Percentiles rank a stretch among this genome's conserved stretches.
Evolutionary conservation across 495 filamentous ascomycete species (phyloP).

Genomic region (Cetradonia linearis): DNA sequence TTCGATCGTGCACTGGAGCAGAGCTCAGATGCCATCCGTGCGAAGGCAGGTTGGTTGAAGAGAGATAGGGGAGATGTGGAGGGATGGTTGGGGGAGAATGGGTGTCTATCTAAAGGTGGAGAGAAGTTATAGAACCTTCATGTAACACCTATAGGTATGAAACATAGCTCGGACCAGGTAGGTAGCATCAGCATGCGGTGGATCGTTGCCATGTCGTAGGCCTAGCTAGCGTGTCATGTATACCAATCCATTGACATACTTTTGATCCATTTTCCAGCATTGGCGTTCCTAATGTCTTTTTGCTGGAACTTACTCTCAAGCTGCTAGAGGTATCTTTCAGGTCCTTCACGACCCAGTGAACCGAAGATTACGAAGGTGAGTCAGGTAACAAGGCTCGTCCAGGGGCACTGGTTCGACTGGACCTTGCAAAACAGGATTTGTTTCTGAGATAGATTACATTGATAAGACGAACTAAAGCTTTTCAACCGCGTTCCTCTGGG

Average conservation of each 20-base stretch:
- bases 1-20: conserved; percentile 52
- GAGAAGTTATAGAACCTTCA: conserved; percentile 19
- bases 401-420: not conserved
- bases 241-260: not conserved
- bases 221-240: not conserved
- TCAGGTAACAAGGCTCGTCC: not conserved
- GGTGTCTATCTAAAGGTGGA: conserved; percentile 33
- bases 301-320: no score
- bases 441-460: not conserved
- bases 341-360: no score
- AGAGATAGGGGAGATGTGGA: conserved; percentile 52
- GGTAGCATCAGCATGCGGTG: not conserved
- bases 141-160: not conserved
- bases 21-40: conserved; percentile 49
- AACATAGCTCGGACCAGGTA: not conserved
- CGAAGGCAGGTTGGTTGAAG: conserved; percentile 53
- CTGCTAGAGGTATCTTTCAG: no score
- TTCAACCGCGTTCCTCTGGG: not conserved
- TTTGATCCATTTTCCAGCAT: not conserved
- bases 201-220: not conserved
- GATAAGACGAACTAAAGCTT: not conserved
- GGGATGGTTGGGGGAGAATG: conserved; percentile 49
- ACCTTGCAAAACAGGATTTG: not conserved
- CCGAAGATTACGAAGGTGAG: no score
- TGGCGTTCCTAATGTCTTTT: no score